A percentile compares a stretch with the other conserved stretches of the same genome.
These are phyloP conservation scores for Kuraishia piskuri DNA, from an alignment of 805 yeast genomes.

Conservation along the genomic window DNA sequence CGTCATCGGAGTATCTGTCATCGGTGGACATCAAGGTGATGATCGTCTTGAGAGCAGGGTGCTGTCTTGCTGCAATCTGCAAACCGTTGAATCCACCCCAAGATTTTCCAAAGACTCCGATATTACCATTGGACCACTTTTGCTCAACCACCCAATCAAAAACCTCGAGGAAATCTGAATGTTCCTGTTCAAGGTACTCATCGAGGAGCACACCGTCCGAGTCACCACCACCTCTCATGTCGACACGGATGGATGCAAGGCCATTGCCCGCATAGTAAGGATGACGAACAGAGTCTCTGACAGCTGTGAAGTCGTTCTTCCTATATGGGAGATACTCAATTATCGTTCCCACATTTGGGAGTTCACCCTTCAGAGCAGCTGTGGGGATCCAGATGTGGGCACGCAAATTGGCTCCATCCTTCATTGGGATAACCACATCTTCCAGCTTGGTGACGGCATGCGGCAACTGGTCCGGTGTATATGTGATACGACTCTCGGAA, in stretches of 20 bases:
- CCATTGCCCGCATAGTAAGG: conserved; percentile 40
- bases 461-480: conserved; percentile 20
- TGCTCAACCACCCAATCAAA: conserved; percentile 34
- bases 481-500: conserved; percentile 16
- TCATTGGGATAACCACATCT: conserved; percentile 27
- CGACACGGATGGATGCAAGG: conserved; percentile 33
- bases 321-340: conserved; percentile 38
- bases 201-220: conserved; percentile 32
- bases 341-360: conserved; percentile 25
- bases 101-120: conserved; percentile 40
- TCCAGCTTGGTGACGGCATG: conserved; percentile 23
- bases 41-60: conserved; percentile 34
- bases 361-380: conserved; percentile 18
- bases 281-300: conserved; percentile 35
- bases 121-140: conserved; percentile 34
- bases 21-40: conserved; percentile 38
- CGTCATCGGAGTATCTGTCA: conserved; percentile 38
- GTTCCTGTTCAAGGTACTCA: conserved; percentile 34
- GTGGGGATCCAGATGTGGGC: conserved; percentile 38
- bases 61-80: conserved; percentile 37
- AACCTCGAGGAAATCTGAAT: conserved; percentile 32
- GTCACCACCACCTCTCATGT: conserved; percentile 37
- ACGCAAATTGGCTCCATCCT: conserved; percentile 28
- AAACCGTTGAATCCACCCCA: conserved; percentile 42
- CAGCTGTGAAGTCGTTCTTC: conserved; percentile 34